Conservation (phyloP, 75 land plant genomes). For the Ceratopteris richardii region DNA sequence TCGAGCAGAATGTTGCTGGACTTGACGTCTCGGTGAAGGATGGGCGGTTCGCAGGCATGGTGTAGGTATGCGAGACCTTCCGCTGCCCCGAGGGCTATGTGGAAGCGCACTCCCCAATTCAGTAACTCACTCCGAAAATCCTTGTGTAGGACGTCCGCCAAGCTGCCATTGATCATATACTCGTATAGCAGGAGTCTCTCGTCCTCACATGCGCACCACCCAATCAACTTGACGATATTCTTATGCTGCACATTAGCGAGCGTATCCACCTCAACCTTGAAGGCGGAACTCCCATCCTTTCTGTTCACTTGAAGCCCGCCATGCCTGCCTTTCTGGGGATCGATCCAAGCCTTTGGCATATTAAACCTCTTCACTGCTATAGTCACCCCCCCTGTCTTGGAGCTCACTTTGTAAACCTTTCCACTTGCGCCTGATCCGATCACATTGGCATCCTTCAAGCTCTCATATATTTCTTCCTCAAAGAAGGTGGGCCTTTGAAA, state of each 20-base stretch:
- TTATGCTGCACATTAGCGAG: constrained; percentile 36
- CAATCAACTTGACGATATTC: constrained; percentile 49
- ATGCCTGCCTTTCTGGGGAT: too few species aligned
- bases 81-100: constrained; percentile 14
- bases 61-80: constrained; percentile 13
- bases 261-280: constrained; percentile 37
- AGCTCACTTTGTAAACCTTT: constrained; percentile 34
- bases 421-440: constrained; percentile 55
- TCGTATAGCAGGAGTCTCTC: constrained; percentile 52
- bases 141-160: constrained; percentile 50
- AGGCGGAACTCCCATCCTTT: neutral
- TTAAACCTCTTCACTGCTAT: constrained; percentile 54
- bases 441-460: constrained; percentile 22
- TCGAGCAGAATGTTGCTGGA: neutral
- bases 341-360: neutral
- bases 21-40: constrained; percentile 11
- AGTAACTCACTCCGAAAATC: constrained; percentile 5
- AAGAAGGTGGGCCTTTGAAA: constrained; percentile 38
- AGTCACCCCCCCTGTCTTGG: constrained; percentile 1
- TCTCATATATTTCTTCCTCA: constrained; percentile 14
- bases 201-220: constrained; percentile 46
- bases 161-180: constrained; percentile 51
- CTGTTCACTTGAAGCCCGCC: too few species aligned
- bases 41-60: constrained; percentile 9
- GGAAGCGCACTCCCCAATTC: constrained; percentile 9